Base-by-base conservation (phyloP, 805 yeast genomes). In the Danielia reshetovae region DNA sequence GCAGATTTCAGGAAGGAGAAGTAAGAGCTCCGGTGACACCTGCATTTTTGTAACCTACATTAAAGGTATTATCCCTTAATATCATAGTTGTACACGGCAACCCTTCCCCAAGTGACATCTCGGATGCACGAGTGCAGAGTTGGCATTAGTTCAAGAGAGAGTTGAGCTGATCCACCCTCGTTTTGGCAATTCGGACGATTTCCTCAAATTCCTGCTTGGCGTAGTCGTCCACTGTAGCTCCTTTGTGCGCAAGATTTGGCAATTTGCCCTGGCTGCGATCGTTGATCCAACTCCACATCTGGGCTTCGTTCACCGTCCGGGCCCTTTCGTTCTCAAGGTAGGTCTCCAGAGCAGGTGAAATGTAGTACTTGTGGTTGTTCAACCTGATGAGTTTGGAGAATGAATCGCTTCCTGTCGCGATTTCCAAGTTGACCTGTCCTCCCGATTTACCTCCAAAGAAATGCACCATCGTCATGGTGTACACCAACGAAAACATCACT, bases 221-320 rank as follows among this genome's bases (percentile, higher is more conserved):
- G 28, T 17, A 16, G 10, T 29, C 16, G 5, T 18, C 12, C 12
- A 11, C 29, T 23, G 16, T 21, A 7, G 9, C 28, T 14, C 24
- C 15, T 10, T 15, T 21, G 11, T n/a, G 8, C 23, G 22, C 15
- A 18, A 4, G n/a, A 22, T 15, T n/a, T 7, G 30, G 12, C 15
- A 16, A 7, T 17, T 27, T 11, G 5, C 30, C 30, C 17, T 27
- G 22, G 11, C 18, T 37, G 18, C 51, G 38, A 13, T 36, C 32
- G 13, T 29, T 29, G 5, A 48, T 35, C 50, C 50, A 48, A 16
- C 43, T 38, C 52, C 52, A 48, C 32, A 48, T 28, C 14, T 32
- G 29, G 3, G 42, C 40, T 16, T 39, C 43, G 7, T 24, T 27
- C 16, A 19, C 27, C 7, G 18, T 17, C 8, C 30, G 13, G 13